Evolutionary conservation across 305 asterid genomes (phyloP), one percentile per base, ranked within the genome.

Genomic region (Ilex paraguariensis): DNA sequence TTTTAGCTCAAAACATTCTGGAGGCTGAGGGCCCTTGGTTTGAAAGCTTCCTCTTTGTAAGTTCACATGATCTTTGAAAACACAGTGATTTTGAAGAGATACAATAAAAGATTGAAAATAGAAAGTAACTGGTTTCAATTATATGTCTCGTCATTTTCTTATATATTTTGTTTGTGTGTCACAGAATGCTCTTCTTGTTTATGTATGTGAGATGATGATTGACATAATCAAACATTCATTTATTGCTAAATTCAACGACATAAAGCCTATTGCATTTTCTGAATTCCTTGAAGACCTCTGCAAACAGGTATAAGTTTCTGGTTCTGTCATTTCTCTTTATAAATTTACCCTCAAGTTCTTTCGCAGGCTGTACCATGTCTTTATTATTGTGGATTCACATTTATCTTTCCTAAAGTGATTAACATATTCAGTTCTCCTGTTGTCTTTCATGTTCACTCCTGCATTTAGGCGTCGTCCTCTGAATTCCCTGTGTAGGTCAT

Each of bases 1-100:
- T 94, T 80, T 82, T 94, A 72, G 99, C 98, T 75, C 98, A 94
- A 71, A 94, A 91, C 68, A 84, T 94, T 69, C 85, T 77, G 62
- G 99, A 94, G 75, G 96, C 97, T 32, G 98, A 91, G 78, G 98
- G 97, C 62, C 87, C 96, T 73, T 94, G 99, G 99, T 89, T 94
- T 63, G 77, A 76, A 77, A 91, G 80, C 76, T 94, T 91, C 74
- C 69, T 88, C 60, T 78, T 36, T 68, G 99, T 94, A 81, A 82
- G 98, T 84, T 13, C 58, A 65, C 56, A 30, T 40, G 57, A 57
- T 33, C 46, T 46, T 46, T 46, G 52, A 13, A 46, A 36, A 8
- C 42, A 36, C 42, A 4, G 6, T 36, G 6, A 4, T 36, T 5
- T 36, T 36, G 42, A 36, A 36, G 42, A 0, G 42, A 36, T 36